phyloP scores from a whole-genome alignment of 257 asterid genomes.

The Solanum sejunctum region DNA sequence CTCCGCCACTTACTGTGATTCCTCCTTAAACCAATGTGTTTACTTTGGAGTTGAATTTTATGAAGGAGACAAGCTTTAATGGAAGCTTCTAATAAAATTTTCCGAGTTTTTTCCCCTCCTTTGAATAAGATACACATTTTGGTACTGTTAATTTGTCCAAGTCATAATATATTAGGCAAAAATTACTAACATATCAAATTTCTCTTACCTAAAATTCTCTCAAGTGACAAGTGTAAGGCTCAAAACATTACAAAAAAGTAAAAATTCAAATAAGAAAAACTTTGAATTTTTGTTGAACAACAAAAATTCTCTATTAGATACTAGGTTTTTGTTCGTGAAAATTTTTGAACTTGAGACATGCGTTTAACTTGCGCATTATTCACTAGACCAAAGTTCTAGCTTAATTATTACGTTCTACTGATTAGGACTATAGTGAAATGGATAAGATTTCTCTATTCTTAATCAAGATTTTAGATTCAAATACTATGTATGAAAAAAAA shows the following conservation, averaged over 20 bases:
- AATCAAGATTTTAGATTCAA: accelerated
- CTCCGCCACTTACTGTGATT: background rate
- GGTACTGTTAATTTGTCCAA: background rate
- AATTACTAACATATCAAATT: too few species aligned
- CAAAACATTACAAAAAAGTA: background rate
- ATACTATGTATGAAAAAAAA: background rate
- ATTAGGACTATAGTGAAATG: background rate
- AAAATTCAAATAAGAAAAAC: accelerated
- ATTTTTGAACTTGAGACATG: accelerated
- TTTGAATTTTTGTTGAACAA: background rate
- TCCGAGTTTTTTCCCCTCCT: background rate
- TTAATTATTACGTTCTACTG: background rate
- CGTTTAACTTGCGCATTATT: background rate
- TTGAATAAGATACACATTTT: background rate
- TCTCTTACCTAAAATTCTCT: too few species aligned
- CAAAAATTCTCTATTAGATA: background rate
- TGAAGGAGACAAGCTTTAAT: background rate
- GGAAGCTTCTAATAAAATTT: background rate
- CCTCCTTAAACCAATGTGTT: background rate
- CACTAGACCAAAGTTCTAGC: background rate
- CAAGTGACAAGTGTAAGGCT: background rate
- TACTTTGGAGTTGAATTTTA: background rate
- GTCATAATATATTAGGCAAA: background rate
- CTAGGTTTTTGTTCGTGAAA: too few species aligned
- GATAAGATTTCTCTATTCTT: accelerated